phyloP scores from a whole-genome alignment of 306 rosid species.

The Begonia peltatifolia region DNA sequence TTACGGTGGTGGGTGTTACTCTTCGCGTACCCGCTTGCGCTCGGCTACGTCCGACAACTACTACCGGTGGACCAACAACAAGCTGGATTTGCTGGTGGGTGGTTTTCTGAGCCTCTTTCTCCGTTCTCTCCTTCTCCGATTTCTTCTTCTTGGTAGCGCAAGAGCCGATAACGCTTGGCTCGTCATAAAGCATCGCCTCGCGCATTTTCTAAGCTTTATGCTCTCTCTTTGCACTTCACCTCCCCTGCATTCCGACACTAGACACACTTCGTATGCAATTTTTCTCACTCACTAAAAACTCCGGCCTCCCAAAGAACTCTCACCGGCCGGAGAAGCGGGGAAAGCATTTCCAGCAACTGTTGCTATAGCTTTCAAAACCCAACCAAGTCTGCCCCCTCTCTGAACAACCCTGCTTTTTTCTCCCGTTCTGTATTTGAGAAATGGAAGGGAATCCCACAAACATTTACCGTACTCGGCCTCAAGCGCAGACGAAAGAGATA shows the following conservation, averaged over 20 bases:
- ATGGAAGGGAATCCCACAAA: too few species aligned
- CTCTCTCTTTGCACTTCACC: background rate
- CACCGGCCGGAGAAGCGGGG: constrained; percentile 15
- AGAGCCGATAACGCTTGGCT: constrained; percentile 16
- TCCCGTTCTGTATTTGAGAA: too few species aligned
- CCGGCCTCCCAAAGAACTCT: background rate
- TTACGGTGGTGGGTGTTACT: constrained; percentile 41
- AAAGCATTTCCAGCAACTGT: constrained; percentile 11
- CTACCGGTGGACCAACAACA: constrained; percentile 17
- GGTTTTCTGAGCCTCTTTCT: constrained; percentile 7
- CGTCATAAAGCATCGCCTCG: constrained; percentile 26
- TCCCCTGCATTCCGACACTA: background rate
- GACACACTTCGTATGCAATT: too few species aligned
- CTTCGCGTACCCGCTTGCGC: constrained; percentile 51
- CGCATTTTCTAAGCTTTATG: constrained; percentile 44
- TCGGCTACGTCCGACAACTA: constrained; percentile 28
- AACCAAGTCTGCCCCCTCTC: too few species aligned
- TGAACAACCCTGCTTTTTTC: too few species aligned
- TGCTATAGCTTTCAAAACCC: too few species aligned
- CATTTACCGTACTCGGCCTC: too few species aligned
- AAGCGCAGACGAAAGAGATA: too few species aligned
- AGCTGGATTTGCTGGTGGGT: constrained; percentile 10
- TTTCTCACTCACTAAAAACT: too few species aligned
- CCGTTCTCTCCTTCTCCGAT: constrained; percentile 23
- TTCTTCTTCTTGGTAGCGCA: constrained; percentile 32